phyloP scores from a whole-genome alignment of 495 filamentous ascomycete genomes.

The Choiromyces venosus region DNA sequence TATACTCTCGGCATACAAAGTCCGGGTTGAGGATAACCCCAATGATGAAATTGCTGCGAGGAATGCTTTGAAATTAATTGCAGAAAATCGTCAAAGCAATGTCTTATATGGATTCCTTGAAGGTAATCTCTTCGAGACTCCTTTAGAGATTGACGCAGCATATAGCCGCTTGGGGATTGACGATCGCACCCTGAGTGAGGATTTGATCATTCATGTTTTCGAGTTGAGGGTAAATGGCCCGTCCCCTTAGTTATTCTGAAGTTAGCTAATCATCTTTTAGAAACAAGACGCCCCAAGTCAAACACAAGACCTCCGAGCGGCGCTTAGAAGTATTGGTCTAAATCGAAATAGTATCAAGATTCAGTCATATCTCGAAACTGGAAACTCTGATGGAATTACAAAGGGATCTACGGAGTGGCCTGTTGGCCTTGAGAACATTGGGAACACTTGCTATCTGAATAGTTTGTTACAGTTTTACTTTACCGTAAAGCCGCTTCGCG shows the following conservation, averaged over 20 bases:
- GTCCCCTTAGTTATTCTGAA: not conserved
- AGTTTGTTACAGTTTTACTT: constrained; percentile 95
- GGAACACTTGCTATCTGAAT: constrained; percentile 97
- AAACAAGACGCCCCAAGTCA: constrained; percentile 30
- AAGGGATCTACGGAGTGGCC: constrained; percentile 52
- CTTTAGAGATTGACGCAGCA: constrained; percentile 31
- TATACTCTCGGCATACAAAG: constrained; percentile 36
- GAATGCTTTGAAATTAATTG: constrained; percentile 38
- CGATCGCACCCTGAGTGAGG: constrained; percentile 33
- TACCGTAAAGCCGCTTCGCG: constrained; percentile 72
- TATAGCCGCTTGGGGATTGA: constrained; percentile 36
- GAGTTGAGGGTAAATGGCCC: constrained; percentile 31
- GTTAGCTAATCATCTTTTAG: constrained; percentile 13
- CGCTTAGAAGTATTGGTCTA: constrained; percentile 33
- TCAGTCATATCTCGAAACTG: constrained; percentile 37
- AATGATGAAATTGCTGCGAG: constrained; percentile 35
- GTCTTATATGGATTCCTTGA: constrained; percentile 34
- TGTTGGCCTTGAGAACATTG: constrained; percentile 83
- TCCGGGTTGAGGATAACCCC: constrained; percentile 36
- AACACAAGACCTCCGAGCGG: constrained; percentile 27
- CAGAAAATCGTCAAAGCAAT: constrained; percentile 34
- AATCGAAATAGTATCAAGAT: constrained; percentile 35
- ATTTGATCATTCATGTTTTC: constrained; percentile 38
- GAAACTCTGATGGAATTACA: constrained; percentile 19
- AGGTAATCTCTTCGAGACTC: constrained; percentile 34